Evolutionary conservation across 306 rosid species (phyloP).

Genomic region (Vigna angularis): DNA sequence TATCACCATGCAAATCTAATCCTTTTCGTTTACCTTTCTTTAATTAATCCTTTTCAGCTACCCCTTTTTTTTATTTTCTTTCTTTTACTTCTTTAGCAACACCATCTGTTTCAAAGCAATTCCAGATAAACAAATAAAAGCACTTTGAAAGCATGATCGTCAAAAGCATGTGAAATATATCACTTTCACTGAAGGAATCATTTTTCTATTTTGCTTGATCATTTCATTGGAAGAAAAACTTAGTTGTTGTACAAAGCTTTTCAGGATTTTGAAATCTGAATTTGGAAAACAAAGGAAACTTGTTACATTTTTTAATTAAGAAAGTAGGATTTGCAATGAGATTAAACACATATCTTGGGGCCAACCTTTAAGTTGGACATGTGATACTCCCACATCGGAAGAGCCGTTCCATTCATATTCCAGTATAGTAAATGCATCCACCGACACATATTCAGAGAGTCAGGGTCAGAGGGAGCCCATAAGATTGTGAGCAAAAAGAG

Average conservation of each 20-base stretch:
- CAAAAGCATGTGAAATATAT: slow-evolving; percentile 38
- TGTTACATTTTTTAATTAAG: slow-evolving; percentile 10
- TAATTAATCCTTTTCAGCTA: slow-evolving; percentile 19
- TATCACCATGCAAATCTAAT: slow-evolving; percentile 49
- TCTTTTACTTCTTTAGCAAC: background rate
- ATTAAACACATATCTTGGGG: slow-evolving; percentile 30
- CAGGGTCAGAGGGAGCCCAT: slow-evolving; percentile 35
- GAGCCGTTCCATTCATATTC: slow-evolving; percentile 45
- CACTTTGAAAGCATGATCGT: slow-evolving; percentile 18
- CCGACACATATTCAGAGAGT: slow-evolving; percentile 35
- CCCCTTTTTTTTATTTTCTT: background rate
- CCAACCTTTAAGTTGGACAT: slow-evolving; percentile 22
- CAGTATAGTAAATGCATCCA: slow-evolving; percentile 54
- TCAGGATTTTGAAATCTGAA: slow-evolving; percentile 41
- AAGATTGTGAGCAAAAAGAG: slow-evolving; percentile 42
- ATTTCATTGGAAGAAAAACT: slow-evolving; percentile 38
- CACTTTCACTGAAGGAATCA: slow-evolving; percentile 43
- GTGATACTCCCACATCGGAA: slow-evolving; percentile 26
- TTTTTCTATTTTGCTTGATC: slow-evolving; percentile 36
- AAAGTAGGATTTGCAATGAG: slow-evolving; percentile 29
- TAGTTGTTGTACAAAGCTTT: slow-evolving; percentile 21
- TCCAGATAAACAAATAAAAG: slow-evolving; percentile 19
- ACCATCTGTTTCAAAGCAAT: background rate
- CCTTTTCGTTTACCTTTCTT: slow-evolving; percentile 32
- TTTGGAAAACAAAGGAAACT: slow-evolving; percentile 36